Conservation (phyloP, 441 rosid species). For the Melianthus villosus region DNA sequence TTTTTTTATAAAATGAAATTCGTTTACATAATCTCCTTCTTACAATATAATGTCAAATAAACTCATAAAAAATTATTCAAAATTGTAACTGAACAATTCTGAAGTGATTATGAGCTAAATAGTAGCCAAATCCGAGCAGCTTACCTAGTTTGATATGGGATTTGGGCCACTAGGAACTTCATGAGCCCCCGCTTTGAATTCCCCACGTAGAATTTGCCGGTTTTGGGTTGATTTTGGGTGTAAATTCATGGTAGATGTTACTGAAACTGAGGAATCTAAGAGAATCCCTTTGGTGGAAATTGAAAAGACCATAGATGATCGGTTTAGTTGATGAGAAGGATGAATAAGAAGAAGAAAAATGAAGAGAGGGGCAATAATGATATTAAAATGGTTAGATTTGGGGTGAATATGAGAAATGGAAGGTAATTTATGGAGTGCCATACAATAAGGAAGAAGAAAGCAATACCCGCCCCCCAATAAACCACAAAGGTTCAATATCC, state of each 20-base stretch:
- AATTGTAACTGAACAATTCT: too few species aligned
- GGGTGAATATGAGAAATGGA: conserved; percentile 4
- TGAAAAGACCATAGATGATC: conserved; percentile 11
- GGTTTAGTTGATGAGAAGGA: conserved; percentile 13
- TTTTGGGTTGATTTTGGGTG: too few species aligned
- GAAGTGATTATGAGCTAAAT: too few species aligned
- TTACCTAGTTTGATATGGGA: conserved; percentile 70
- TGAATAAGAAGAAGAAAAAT: conserved; percentile 23
- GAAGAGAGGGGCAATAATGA: conserved; percentile 23
- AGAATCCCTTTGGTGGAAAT: conserved; percentile 38
- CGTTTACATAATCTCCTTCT: too few species aligned
- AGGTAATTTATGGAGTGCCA: conserved; percentile 51
- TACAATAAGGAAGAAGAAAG: conserved; percentile 39
- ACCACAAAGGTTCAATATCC: conserved; percentile 91
- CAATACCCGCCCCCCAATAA: conserved; percentile 69
- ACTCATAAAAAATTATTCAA: too few species aligned
- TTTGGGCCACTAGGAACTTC: conserved; percentile 94
- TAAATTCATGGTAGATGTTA: conserved; percentile 24
- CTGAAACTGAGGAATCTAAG: conserved; percentile 16
- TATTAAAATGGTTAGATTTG: conserved; percentile 13
- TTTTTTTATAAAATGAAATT: too few species aligned
- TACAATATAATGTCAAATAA: too few species aligned
- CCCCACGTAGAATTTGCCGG: conserved; percentile 6
- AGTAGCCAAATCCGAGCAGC: too few species aligned
- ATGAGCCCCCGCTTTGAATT: conserved; percentile 45